Conservation (phyloP, 1,139 yeast genomes). For the Candida tropicalis region DNA sequence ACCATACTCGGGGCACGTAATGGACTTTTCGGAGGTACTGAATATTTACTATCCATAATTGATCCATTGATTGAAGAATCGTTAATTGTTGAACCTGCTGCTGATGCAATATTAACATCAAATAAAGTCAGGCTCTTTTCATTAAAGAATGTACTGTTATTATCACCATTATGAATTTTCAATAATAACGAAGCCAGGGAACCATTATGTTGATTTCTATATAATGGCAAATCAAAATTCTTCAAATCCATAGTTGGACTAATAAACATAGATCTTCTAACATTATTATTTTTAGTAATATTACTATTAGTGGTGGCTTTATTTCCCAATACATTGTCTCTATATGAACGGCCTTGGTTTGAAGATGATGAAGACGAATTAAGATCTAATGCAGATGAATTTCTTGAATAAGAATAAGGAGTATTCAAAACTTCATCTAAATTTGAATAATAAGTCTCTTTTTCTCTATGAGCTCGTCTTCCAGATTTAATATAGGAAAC, state of each 20-base stretch:
- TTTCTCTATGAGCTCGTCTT: constrained; percentile 39
- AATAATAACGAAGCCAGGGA: constrained; percentile 10
- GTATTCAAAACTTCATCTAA: constrained; percentile 16
- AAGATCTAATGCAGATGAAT: constrained; percentile 9
- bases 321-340: constrained; percentile 20
- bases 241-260: constrained; percentile 32
- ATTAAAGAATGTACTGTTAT: constrained; percentile 3
- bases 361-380: constrained; percentile 8
- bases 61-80: constrained; percentile 3
- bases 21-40: constrained; percentile 5
- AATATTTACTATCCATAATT: constrained; percentile 1
- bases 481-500: constrained; percentile 26
- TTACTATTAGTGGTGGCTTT: constrained; percentile 15
- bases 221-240: constrained; percentile 25
- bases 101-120: not conserved
- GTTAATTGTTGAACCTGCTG: not conserved
- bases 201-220: constrained; percentile 17
- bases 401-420: constrained; percentile 10
- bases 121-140: not conserved
- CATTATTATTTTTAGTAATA: constrained; percentile 9
- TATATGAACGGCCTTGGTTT: constrained; percentile 13
- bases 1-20: constrained; percentile 30
- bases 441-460: constrained; percentile 31
- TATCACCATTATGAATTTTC: not conserved
- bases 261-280: constrained; percentile 38